Conservation (phyloP, 805 yeast species). For the Ogataea allantospora region DNA sequence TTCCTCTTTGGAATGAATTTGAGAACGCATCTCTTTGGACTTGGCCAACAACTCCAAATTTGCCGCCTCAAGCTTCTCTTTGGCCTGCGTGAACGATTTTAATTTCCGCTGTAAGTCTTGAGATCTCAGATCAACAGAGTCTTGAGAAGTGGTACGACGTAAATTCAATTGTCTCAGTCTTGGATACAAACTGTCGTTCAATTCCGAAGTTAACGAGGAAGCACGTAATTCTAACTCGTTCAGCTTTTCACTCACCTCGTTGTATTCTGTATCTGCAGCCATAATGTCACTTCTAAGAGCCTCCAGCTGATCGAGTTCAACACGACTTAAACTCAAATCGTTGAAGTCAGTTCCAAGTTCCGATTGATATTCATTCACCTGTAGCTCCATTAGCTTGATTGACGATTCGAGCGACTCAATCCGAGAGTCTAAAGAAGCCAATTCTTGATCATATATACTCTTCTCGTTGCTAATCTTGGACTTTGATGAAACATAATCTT, state of each 20-base stretch:
- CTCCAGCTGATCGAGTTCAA: constrained; percentile 46
- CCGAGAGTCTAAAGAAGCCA: constrained; percentile 36
- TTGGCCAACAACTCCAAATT: constrained; percentile 30
- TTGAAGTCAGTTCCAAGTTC: constrained; percentile 59
- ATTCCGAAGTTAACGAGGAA: constrained; percentile 50
- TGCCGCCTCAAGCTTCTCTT: constrained; percentile 28
- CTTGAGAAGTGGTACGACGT: constrained; percentile 9
- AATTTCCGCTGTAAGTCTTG: constrained; percentile 21
- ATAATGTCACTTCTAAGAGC: constrained; percentile 37
- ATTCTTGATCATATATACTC: constrained; percentile 43
- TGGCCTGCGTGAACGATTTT: constrained; percentile 11
- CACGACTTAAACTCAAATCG: constrained; percentile 43
- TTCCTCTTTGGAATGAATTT: constrained; percentile 36
- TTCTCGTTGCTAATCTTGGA: constrained; percentile 42
- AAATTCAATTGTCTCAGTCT: constrained; percentile 40
- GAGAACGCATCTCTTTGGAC: constrained; percentile 32
- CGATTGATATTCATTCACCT: constrained; percentile 40
- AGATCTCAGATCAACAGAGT: constrained; percentile 12
- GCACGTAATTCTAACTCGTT: constrained; percentile 47
- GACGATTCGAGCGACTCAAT: constrained; percentile 35
- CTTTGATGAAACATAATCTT: constrained; percentile 42
- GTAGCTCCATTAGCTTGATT: constrained; percentile 37
- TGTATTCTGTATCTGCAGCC: constrained; percentile 39
- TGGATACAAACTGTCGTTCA: constrained; percentile 58
- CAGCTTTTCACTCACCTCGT: constrained; percentile 38